Evolutionary conservation across 192 early-diverging fungal genomes (phyloP), one percentile per base, ranked within the genome.

Genomic region (Chytriomyces hyalinus): DNA sequence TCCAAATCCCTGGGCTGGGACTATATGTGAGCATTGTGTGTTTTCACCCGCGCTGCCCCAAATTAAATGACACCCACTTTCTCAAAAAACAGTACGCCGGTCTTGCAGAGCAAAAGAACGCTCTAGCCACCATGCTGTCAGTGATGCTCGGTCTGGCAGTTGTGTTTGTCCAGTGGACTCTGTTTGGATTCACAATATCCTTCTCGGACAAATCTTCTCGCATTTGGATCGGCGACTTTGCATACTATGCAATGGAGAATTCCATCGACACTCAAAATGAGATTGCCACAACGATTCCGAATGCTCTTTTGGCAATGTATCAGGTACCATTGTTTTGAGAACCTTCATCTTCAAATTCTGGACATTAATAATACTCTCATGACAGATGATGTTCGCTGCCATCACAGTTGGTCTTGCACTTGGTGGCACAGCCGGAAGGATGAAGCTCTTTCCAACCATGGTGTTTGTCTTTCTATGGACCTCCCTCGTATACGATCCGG

Each of bases 401-500:
- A 89, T 97, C 65, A 96, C 95, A 0, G 91, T 94, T 45, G 94
- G 94, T 8, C 87, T 98, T 65, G 91, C 93, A 8, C 88, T 97
- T 60, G 95, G 95, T 28, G 91, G 93, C 10, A 92, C 91, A 6
- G 95, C 94, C n/a, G 96, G 96, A 80, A 91, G 96, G 13, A 86
- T 92, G 47, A 89, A 92, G 62, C 80, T 97, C 17, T 70, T 96
- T 36, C 96, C 96, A 0, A 87, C 90, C 45, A 86, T 95, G 66
- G 81, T 98, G 63, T 98, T 95, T 78, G 90, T 96, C 72, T 92
- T 96, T 75, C 82, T 96, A 24, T 85, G 84, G 84, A 78, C 80
- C 15, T 96, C 96, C 6, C 65, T 97, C 62, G 93, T 98, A n/a
- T 98, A 98, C 79, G 93, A 96, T 81, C 91, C 92, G 15, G 91